phyloP scores from a whole-genome alignment of 768 basidiomycete genomes.

The Termitomyces sp. region DNA sequence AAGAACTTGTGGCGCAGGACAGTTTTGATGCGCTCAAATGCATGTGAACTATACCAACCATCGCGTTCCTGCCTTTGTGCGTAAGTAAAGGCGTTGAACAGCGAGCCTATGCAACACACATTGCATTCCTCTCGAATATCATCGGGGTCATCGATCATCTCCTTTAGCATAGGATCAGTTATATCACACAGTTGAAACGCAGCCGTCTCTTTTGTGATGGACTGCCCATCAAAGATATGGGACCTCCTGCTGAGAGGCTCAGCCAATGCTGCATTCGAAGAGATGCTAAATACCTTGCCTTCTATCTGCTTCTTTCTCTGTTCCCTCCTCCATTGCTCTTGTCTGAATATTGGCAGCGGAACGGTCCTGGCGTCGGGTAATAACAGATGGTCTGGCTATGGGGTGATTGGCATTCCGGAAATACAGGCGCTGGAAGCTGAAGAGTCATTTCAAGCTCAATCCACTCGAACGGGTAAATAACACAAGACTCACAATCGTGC shows the following conservation, averaged over 20 bases:
- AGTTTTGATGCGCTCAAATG: constrained; percentile 80
- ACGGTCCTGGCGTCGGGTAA: constrained; percentile 60
- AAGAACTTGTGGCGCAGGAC: constrained; percentile 86
- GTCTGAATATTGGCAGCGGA: constrained; percentile 37
- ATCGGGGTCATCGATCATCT: constrained; percentile 73
- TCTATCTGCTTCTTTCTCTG: constrained; percentile 37
- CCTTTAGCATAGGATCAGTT: constrained; percentile 75
- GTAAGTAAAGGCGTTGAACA: not conserved
- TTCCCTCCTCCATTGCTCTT: constrained; percentile 35
- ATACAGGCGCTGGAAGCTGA: constrained; percentile 87
- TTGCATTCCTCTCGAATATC: constrained; percentile 70
- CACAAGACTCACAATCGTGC: constrained; percentile 67
- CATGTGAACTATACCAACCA: constrained; percentile 82
- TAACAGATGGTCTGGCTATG: constrained; percentile 73
- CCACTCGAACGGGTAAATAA: not conserved
- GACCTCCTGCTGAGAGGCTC: constrained; percentile 42
- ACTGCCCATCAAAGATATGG: constrained; percentile 87
- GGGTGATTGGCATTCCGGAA: constrained; percentile 87
- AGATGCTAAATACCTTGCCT: constrained; percentile 30
- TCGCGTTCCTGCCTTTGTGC: constrained; percentile 60
- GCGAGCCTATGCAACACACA: constrained; percentile 41
- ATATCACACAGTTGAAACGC: constrained; percentile 96
- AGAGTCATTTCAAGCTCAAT: constrained; percentile 4
- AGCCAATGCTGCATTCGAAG: not conserved
- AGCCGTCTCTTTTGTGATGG: constrained; percentile 78